A percentile compares a stretch with the other conserved stretches of the same genome.
phyloP scores from a whole-genome alignment of 345 rosid genomes.

The Eucalyptus pauciflora region DNA sequence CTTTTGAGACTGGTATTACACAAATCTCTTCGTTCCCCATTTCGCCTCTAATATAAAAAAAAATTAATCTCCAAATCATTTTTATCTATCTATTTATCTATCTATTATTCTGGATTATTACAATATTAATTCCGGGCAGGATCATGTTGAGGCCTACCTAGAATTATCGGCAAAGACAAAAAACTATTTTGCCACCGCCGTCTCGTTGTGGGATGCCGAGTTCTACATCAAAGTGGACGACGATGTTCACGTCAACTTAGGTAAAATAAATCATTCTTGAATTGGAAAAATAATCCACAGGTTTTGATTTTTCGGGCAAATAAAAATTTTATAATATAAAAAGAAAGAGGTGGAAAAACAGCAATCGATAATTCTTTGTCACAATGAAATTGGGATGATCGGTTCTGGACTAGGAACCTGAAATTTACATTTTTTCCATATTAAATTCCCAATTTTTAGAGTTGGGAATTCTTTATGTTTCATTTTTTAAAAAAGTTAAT shows the following conservation, averaged over 20 bases:
- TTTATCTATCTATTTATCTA: not conserved
- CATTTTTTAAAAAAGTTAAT: not conserved
- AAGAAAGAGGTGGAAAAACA: not conserved
- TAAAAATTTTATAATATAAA: not conserved
- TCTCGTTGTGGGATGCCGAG: conserved; percentile 80
- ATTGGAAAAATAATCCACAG: not conserved
- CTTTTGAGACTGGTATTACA: conserved; percentile 69
- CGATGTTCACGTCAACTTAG: conserved; percentile 87
- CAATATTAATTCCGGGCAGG: conserved; percentile 24
- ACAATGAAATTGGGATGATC: not conserved
- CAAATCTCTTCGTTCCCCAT: not conserved
- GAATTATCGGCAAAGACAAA: conserved; percentile 86
- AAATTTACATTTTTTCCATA: not conserved
- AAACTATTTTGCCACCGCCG: conserved; percentile 61
- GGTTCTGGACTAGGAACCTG: not conserved
- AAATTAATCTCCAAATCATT: not conserved
- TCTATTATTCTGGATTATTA: not conserved
- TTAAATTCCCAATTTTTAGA: not conserved
- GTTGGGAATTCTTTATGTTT: not conserved
- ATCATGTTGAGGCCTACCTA: conserved; percentile 74
- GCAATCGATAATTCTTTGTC: not conserved
- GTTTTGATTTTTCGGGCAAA: not conserved
- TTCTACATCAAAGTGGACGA: conserved; percentile 96
- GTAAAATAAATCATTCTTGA: conserved; percentile 8
- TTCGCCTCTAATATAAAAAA: not conserved